Evolutionary conservation across 305 asterid species (phyloP).

Genomic region (Fraxinus floribunda): DNA sequence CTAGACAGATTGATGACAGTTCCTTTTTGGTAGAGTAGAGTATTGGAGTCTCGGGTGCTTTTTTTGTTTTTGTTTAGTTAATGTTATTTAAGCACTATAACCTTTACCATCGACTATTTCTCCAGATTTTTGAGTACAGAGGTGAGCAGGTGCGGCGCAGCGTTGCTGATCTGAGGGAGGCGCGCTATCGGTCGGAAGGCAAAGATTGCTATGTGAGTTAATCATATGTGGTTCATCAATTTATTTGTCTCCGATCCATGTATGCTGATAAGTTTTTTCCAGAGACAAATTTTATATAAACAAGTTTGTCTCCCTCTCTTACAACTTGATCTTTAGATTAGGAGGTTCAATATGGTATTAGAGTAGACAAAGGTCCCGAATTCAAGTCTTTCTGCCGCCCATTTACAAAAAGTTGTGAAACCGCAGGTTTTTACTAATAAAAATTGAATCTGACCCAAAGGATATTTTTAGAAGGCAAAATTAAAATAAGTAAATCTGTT

Average conservation of each 20-base stretch:
- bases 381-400: not conserved
- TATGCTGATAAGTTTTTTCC: not conserved
- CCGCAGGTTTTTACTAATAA: not conserved
- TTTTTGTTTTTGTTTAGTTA: not conserved
- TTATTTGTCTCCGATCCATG: not conserved
- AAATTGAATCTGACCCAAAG: not conserved
- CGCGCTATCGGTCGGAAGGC: slow-evolving; percentile 62
- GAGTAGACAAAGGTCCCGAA: not conserved
- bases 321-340: not conserved
- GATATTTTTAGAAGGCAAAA: not conserved
- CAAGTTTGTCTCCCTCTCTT: not conserved
- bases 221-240: slow-evolving; percentile 9
- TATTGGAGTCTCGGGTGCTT: slow-evolving; percentile 6
- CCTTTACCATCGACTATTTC: slow-evolving; percentile 16
- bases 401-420: not conserved
- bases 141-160: slow-evolving; percentile 90
- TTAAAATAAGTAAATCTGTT: not conserved
- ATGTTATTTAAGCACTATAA: slow-evolving; percentile 17
- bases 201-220: slow-evolving; percentile 96
- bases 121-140: slow-evolving; percentile 84
- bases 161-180: slow-evolving; percentile 88
- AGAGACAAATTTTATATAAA: not conserved
- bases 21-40: not conserved
- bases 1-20: not conserved
- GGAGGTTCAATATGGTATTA: not conserved